These are phyloP conservation scores for Cystobasidium ongulense DNA, from an alignment of 768 basidiomycete species.

Conservation along the genomic window DNA sequence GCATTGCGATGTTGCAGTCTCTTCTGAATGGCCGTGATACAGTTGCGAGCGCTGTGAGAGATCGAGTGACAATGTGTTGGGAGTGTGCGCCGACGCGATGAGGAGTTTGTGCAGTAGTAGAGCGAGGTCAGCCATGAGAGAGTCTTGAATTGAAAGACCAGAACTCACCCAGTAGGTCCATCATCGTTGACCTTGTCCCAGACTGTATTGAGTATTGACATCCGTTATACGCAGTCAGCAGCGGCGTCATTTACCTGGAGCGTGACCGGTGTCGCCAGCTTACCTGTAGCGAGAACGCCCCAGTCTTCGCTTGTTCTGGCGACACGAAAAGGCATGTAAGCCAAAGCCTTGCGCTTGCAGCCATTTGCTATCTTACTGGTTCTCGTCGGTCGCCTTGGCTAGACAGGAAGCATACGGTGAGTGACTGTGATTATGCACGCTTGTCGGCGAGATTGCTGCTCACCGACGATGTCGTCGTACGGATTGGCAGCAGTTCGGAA, in stretches of 20 bases:
- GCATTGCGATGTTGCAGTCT: slow-evolving; percentile 88
- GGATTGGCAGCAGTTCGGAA: slow-evolving; percentile 64
- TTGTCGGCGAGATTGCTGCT: slow-evolving; percentile 44
- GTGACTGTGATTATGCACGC: background rate
- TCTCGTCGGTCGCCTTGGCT: slow-evolving; percentile 98
- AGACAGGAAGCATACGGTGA: slow-evolving; percentile 24
- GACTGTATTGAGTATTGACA: slow-evolving; percentile 49
- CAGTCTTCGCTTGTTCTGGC: slow-evolving; percentile 72
- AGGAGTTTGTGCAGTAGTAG: background rate
- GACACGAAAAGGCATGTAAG: background rate
- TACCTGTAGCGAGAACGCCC: slow-evolving; percentile 61
- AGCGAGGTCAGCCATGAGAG: background rate
- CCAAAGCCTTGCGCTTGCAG: slow-evolving; percentile 1
- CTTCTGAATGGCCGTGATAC: slow-evolving; percentile 74
- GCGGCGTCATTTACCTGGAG: background rate
- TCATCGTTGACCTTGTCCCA: slow-evolving; percentile 95
- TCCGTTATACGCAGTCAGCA: background rate
- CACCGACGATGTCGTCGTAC: slow-evolving; percentile 87
- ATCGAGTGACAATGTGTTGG: background rate
- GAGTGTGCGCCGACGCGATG: slow-evolving; percentile 9
- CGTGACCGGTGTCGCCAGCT: background rate
- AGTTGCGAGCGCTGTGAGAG: slow-evolving; percentile 71
- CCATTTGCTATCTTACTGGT: slow-evolving; percentile 49
- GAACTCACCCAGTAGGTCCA: slow-evolving; percentile 66
- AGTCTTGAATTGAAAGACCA: background rate